These are phyloP conservation scores for Aphanomyces stellatus DNA, from an alignment of 352 stramenopile genomes.

Conservation along the genomic window DNA sequence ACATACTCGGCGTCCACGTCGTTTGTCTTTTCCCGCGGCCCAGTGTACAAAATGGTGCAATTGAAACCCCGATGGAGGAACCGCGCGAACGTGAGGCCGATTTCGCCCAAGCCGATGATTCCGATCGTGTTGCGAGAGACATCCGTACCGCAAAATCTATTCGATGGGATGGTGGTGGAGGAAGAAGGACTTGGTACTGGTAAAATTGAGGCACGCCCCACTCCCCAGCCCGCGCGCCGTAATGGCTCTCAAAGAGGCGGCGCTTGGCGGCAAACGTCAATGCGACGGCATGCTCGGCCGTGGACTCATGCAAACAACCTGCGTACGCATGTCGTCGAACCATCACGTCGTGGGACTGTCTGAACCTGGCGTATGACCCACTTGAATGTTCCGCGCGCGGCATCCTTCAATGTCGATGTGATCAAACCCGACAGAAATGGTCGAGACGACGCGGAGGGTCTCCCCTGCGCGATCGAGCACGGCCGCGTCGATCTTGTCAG, in stretches of 20 bases:
- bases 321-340: neutral
- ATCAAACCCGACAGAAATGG: constrained; percentile 87
- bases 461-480: constrained; percentile 45
- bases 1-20: constrained; percentile 58
- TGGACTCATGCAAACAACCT: constrained; percentile 76
- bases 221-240: constrained; percentile 54
- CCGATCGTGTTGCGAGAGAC: constrained; percentile 55
- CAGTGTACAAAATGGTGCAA: constrained; percentile 77
- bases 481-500: constrained; percentile 55
- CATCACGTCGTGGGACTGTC: neutral
- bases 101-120: constrained; percentile 78
- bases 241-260: constrained; percentile 53
- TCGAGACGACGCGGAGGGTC: constrained; percentile 57
- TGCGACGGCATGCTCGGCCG: constrained; percentile 61
- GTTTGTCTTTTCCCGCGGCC: constrained; percentile 50
- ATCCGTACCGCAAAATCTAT: constrained; percentile 27
- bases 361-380: constrained; percentile 71
- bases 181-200: neutral
- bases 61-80: constrained; percentile 78
- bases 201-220: constrained; percentile 35
- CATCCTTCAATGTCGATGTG: constrained; percentile 83
- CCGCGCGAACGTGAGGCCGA: constrained; percentile 72
- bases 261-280: constrained; percentile 59
- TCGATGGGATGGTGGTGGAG: neutral
- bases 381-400: constrained; percentile 46